A percentile compares a stretch with the other conserved stretches of the same genome.
These are phyloP conservation scores for Vitis cinerea DNA, from an alignment of 164 flowering plant species.

Conservation along the genomic window DNA sequence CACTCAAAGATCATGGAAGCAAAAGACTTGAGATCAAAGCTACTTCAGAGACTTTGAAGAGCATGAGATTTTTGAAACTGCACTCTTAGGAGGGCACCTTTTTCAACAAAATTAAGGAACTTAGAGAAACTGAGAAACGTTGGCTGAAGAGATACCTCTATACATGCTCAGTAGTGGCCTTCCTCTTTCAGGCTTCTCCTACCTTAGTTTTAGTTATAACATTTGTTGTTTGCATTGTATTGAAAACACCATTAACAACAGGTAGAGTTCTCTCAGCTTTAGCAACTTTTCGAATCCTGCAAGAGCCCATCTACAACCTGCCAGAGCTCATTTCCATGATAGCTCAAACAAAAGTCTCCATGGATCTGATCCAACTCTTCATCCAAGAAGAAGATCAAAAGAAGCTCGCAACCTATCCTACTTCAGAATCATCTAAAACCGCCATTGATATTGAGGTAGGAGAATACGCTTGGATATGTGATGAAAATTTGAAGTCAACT, in stretches of 20 bases:
- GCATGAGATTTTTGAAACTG: slow-evolving; percentile 77
- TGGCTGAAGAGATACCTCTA: slow-evolving; percentile 72
- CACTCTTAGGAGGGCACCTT: slow-evolving; percentile 77
- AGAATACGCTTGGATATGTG: slow-evolving; percentile 52
- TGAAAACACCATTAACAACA: slow-evolving; percentile 64
- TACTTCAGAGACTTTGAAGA: slow-evolving; percentile 33
- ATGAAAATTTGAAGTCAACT: no score
- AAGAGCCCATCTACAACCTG: no score
- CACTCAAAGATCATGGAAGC: no score
- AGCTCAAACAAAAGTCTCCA: slow-evolving; percentile 77
- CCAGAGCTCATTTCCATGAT: slow-evolving; percentile 69
- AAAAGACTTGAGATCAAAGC: no score
- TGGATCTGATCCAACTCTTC: slow-evolving; percentile 56
- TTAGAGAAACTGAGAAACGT: slow-evolving; percentile 59
- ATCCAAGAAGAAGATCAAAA: slow-evolving; percentile 45
- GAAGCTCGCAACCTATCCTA: slow-evolving; percentile 14
- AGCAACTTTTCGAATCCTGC: no score
- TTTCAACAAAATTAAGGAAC: slow-evolving; percentile 49
- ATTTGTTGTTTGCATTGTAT: slow-evolving; percentile 65
- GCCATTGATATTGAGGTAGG: slow-evolving; percentile 55
- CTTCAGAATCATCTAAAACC: slow-evolving; percentile 22
- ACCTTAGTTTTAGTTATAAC: slow-evolving; percentile 72
- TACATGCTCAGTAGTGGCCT: slow-evolving; percentile 63
- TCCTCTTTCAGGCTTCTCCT: slow-evolving; percentile 91
- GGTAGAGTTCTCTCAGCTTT: no score